Percentiles rank a stretch among this genome's conserved stretches.
These are phyloP conservation scores for Fusarium temperatum DNA, from an alignment of 2,329 filamentous ascomycete genomes.

Conservation along the genomic window DNA sequence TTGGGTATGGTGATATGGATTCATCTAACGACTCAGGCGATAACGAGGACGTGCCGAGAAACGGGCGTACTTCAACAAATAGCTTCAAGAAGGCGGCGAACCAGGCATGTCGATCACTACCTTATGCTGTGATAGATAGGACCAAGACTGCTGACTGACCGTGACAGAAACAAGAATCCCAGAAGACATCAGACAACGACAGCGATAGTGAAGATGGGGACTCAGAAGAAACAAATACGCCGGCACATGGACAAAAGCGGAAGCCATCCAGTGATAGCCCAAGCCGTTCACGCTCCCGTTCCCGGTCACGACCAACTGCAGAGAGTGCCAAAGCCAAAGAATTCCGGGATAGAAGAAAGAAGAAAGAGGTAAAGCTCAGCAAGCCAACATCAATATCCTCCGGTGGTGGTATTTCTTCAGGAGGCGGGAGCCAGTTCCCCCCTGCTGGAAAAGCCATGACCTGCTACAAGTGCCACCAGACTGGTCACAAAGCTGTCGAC, in stretches of 20 bases:
- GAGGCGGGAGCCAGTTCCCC: conserved; percentile 39
- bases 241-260: conserved; percentile 40
- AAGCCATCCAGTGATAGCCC: conserved; percentile 39
- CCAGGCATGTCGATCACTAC: conserved; percentile 41
- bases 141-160: conserved; percentile 8
- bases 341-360: conserved; percentile 66
- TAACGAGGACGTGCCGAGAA: conserved; percentile 46
- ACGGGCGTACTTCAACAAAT: conserved; percentile 50
- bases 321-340: conserved; percentile 53
- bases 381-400: conserved; percentile 64
- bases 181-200: conserved; percentile 27
- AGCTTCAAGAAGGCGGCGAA: conserved; percentile 40
- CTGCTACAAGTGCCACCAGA: conserved; percentile 70
- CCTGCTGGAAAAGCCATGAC: conserved; percentile 44
- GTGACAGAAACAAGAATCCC: conserved; percentile 26
- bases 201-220: conserved; percentile 43
- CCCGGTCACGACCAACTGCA: conserved; percentile 39
- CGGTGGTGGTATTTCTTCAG: conserved; percentile 58
- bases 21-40: conserved; percentile 48
- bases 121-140: neutral
- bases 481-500: conserved; percentile 66
- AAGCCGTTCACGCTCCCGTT: conserved; percentile 48
- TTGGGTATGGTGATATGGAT: conserved; percentile 63
- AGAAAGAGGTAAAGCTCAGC: conserved; percentile 74
- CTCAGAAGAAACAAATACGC: conserved; percentile 38